phyloP scores from a whole-genome alignment of 2,329 filamentous ascomycete species.

The Hymenoscyphus fraxineus region DNA sequence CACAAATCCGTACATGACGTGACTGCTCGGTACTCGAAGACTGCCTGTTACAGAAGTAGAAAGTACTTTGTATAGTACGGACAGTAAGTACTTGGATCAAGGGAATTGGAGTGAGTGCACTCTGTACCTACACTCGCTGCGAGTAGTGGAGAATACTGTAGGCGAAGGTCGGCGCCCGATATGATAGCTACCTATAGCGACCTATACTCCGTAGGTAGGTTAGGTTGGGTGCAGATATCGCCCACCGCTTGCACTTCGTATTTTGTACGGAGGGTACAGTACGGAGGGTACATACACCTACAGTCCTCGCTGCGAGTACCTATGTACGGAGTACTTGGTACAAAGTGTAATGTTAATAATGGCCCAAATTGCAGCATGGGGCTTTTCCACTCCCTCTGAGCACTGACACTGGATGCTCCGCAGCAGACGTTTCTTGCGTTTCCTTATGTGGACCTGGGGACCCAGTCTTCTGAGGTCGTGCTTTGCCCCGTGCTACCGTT shows the following conservation, averaged over 20 bases:
- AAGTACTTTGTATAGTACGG: too few species aligned
- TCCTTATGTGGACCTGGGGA: neutral
- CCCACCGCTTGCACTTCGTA: too few species aligned
- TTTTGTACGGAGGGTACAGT: too few species aligned
- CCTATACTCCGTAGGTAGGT: too few species aligned
- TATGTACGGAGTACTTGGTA: too few species aligned
- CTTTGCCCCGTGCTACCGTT: slow-evolving; percentile 1
- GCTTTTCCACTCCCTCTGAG: neutral
- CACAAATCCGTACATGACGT: neutral
- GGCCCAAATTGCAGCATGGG: neutral
- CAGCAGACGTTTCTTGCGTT: neutral
- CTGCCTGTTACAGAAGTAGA: too few species aligned
- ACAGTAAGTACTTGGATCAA: too few species aligned
- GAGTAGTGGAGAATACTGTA: neutral
- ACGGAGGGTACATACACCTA: too few species aligned
- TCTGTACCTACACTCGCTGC: neutral
- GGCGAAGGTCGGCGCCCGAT: neutral
- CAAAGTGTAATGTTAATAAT: neutral
- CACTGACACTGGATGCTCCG: neutral
- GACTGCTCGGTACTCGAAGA: neutral
- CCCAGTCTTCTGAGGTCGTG: neutral
- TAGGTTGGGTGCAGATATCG: neutral
- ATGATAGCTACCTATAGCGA: neutral
- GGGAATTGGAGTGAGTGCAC: too few species aligned
- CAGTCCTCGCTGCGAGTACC: too few species aligned